phyloP scores from a whole-genome alignment of 805 yeast species.

The Schwanniomyces sp. region DNA sequence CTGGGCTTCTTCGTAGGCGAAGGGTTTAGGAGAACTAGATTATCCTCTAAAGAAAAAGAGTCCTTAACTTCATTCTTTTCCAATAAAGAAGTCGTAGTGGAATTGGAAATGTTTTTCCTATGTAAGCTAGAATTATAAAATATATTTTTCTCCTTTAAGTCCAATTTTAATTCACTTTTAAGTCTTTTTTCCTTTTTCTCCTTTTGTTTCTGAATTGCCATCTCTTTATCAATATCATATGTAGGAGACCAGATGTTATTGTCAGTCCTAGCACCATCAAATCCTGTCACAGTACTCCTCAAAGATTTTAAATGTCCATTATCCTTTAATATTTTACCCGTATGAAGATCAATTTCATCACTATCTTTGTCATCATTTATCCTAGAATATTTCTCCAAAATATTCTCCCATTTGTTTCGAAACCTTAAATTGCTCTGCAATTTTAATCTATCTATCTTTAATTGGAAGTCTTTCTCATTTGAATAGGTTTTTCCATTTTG shows the following conservation, averaged over 20 bases:
- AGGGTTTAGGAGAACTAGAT: slow-evolving; percentile 23
- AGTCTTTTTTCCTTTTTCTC: slow-evolving; percentile 8
- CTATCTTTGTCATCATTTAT: slow-evolving; percentile 54
- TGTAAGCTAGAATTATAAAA: slow-evolving; percentile 12
- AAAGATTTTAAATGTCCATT: slow-evolving; percentile 67
- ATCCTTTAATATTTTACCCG: slow-evolving; percentile 65
- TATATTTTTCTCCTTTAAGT: slow-evolving; percentile 14
- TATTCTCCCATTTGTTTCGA: slow-evolving; percentile 46
- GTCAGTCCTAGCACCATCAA: slow-evolving; percentile 10
- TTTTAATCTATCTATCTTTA: slow-evolving; percentile 25
- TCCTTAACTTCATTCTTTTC: slow-evolving; percentile 3
- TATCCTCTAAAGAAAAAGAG: slow-evolving; percentile 15
- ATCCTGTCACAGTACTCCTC: slow-evolving; percentile 5
- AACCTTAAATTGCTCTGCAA: slow-evolving; percentile 28
- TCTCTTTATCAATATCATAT: slow-evolving; percentile 26
- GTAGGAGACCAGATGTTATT: slow-evolving; percentile 40
- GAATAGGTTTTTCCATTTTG: background rate
- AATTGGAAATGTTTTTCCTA: slow-evolving; percentile 1
- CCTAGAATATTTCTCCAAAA: slow-evolving; percentile 50
- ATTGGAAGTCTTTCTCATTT: slow-evolving; percentile 18
- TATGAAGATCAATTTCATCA: slow-evolving; percentile 61
- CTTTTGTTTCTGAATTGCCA: slow-evolving; percentile 5
- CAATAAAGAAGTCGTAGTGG: background rate
- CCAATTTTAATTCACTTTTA: slow-evolving; percentile 13
- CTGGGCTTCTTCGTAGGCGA: slow-evolving; percentile 27